These are phyloP conservation scores for Zygosaccharomyces pseudorouxii DNA, from an alignment of 805 yeast species.

Conservation along the genomic window DNA sequence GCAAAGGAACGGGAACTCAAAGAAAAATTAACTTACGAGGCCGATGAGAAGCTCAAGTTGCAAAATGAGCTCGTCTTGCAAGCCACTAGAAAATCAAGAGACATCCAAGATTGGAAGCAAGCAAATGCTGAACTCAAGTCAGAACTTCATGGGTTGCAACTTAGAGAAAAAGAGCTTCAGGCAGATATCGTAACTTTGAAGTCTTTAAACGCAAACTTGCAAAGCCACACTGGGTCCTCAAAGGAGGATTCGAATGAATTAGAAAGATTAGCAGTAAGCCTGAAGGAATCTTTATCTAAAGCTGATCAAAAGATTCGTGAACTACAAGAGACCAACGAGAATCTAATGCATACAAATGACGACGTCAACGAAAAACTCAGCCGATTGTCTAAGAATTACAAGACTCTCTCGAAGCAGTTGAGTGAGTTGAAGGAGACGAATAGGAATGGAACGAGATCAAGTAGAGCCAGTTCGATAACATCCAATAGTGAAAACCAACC, in stretches of 20 bases:
- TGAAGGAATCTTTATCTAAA: constrained; percentile 50
- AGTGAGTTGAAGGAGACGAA: constrained; percentile 40
- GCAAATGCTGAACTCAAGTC: constrained; percentile 41
- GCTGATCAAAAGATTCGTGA: constrained; percentile 52
- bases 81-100: constrained; percentile 56
- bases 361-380: constrained; percentile 66
- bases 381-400: constrained; percentile 65
- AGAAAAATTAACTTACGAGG: constrained; percentile 44
- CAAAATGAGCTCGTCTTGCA: constrained; percentile 50
- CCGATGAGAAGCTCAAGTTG: constrained; percentile 58
- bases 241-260: constrained; percentile 33
- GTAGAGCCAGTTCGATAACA: constrained; percentile 38
- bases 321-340: constrained; percentile 47
- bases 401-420: constrained; percentile 55
- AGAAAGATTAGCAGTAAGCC: constrained; percentile 33
- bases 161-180: constrained; percentile 35
- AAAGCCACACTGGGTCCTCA: constrained; percentile 26
- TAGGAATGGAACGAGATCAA: constrained; percentile 25
- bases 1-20: constrained; percentile 51
- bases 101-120: constrained; percentile 56
- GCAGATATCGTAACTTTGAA: constrained; percentile 33
- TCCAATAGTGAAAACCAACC: constrained; percentile 22
- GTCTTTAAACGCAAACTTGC: constrained; percentile 28
- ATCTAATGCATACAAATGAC: constrained; percentile 58
- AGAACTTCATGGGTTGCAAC: constrained; percentile 34